Evolutionary conservation across 139 green algal species (phyloP), one percentile per base, ranked within the genome.

Genomic region (Eudorina sp.): DNA sequence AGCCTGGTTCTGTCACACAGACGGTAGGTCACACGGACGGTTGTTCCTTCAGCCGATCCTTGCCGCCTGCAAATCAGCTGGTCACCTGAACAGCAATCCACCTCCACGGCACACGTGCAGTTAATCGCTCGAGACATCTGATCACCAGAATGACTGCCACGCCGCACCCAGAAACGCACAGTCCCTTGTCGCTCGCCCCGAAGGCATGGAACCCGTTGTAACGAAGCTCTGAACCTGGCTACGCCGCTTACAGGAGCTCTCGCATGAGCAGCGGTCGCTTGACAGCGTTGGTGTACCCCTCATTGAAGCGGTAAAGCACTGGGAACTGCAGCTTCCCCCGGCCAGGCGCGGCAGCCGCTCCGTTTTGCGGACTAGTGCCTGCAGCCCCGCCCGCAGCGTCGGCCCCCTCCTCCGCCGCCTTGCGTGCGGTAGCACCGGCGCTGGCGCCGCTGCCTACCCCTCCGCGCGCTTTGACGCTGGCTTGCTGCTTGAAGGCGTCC

Each of bases 261-360:
- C 41, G 53, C 91, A 98, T 95, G 3, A 93, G 86, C 58, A 99
- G 69, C 3, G 95, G 93, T n/a, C 95, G 90, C 90, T 97, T 97
- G 19, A 99, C 96, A 4, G 96, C 97, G 88, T 98, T 99, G 11
- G 97, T 99, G 90, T 97, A 97, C 11, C 97, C 97, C 91, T 99
- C 97, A 83, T 99, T 95, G 91, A 96, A 99, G 31, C 95, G 95
- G 89, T 97, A 99, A 45, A 97, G 60, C 78, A 97, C 94, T 8
- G 92, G 70, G 43, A 95, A 91, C 21, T 90, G 70, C 70, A 76
- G 46, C 53, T 89, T 85, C 29, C 60, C 88, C 3, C 27, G 66
- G 21, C 46, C 62, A 3, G 38, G 27, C 27, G 72, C 72, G 46
- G 72, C 51, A 6, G 55, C 43, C 1, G 23, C 58, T 66, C 45